A percentile compares a stretch with the other conserved stretches of the same genome.
These are phyloP conservation scores for Deinandra increscens DNA, from an alignment of 129 eudicot genomes.

Conservation along the genomic window DNA sequence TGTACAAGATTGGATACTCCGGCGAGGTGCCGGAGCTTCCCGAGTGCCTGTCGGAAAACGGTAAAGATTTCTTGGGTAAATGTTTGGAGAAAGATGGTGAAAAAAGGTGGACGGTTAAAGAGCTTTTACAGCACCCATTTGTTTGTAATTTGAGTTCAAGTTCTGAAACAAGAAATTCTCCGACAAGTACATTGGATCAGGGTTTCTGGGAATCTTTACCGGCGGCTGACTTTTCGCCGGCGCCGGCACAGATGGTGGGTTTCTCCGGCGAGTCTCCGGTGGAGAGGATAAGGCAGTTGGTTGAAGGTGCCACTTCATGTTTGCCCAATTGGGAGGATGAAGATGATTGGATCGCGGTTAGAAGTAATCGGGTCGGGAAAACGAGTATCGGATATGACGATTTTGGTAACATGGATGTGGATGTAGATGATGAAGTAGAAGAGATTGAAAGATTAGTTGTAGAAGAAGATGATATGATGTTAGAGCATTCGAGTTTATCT, in stretches of 20 bases:
- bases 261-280: constrained; percentile 32
- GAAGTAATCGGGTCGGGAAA: constrained; percentile 34
- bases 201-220: constrained; percentile 63
- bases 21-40: constrained; percentile 63
- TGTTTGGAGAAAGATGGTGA: constrained; percentile 50
- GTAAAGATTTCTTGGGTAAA: constrained; percentile 55
- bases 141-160: constrained; percentile 22
- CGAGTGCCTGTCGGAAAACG: constrained; percentile 42
- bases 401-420: constrained; percentile 6
- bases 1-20: constrained; percentile 64
- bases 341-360: constrained; percentile 65
- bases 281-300: constrained; percentile 50
- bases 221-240: constrained; percentile 32
- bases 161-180: constrained; percentile 44
- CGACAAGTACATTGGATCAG: constrained; percentile 67
- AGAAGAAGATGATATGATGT: constrained; percentile 28
- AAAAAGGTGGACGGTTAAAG: constrained; percentile 53
- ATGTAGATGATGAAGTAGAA: constrained; percentile 29
- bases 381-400: constrained; percentile 7
- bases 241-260: background rate
- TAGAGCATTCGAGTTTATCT: constrained; percentile 22
- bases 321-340: constrained; percentile 52
- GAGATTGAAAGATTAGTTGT: constrained; percentile 31
- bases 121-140: constrained; percentile 64
- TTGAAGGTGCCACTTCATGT: constrained; percentile 22